phyloP scores from a whole-genome alignment of 2,329 filamentous ascomycete species.

The Pseudocercospora pini-densiflorae region DNA sequence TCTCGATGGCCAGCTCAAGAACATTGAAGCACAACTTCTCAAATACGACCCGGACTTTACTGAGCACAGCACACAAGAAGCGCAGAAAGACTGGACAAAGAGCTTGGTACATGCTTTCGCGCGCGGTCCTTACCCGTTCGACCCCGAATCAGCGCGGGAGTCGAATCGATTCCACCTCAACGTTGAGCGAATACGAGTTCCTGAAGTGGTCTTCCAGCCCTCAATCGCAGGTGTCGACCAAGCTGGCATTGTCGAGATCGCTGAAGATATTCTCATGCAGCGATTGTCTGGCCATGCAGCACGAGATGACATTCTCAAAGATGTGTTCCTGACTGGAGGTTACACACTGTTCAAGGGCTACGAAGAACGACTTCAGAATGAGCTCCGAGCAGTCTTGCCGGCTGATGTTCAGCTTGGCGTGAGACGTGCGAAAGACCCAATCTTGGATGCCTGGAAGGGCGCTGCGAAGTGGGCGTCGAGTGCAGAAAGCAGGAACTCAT shows the following conservation, averaged over 20 bases:
- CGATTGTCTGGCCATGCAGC: constrained; percentile 64
- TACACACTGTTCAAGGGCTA: constrained; percentile 86
- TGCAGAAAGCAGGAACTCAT: constrained; percentile 63
- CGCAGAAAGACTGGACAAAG: constrained; percentile 94
- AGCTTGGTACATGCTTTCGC: constrained; percentile 87
- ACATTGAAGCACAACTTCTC: constrained; percentile 82
- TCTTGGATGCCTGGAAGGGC: constrained; percentile 91
- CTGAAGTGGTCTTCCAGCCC: constrained; percentile 99
- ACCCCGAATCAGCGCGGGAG: constrained; percentile 77
- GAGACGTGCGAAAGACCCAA: constrained; percentile 73
- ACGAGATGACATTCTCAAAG: constrained; percentile 73
- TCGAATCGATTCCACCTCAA: constrained; percentile 92
- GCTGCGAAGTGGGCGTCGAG: constrained; percentile 80
- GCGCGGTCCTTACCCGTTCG: constrained; percentile 84
- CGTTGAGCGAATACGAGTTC: constrained; percentile 99
- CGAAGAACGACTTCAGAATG: constrained; percentile 76
- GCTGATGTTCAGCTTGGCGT: constrained; percentile 69
- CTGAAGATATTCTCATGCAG: constrained; percentile 84
- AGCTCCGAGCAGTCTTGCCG: constrained; percentile 74
- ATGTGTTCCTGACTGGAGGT: constrained; percentile 94
- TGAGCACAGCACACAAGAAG: constrained; percentile 88
- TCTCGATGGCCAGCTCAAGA: constrained; percentile 71
- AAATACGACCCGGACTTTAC: constrained; percentile 86
- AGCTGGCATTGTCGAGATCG: constrained; percentile 90
- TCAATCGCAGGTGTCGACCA: constrained; percentile 97